Conservation (phyloP, 768 basidiomycete species). For the Nevesoporus exiguus region DNA sequence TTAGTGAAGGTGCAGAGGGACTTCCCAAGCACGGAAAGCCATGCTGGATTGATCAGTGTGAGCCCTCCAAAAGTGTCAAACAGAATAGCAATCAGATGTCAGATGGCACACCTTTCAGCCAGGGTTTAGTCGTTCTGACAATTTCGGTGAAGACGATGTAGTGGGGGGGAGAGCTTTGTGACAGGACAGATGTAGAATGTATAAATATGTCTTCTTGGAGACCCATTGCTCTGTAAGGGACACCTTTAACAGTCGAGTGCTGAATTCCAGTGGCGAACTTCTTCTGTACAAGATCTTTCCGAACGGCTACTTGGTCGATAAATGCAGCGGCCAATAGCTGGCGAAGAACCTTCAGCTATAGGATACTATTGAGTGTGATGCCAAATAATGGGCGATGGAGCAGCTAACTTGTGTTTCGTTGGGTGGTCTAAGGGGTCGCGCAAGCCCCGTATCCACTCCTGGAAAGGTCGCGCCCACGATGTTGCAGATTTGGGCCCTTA, state of each 20-base stretch:
- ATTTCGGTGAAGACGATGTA: slow-evolving; percentile 84
- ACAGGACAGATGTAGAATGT: slow-evolving; percentile 84
- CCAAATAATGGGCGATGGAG: not conserved
- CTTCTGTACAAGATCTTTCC: slow-evolving; percentile 76
- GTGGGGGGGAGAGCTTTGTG: slow-evolving; percentile 70
- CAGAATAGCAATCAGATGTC: not conserved
- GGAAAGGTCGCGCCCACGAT: slow-evolving; percentile 83
- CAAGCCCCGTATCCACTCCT: slow-evolving; percentile 54
- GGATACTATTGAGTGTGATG: slow-evolving; percentile 5
- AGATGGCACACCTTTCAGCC: slow-evolving; percentile 66
- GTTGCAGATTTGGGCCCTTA: slow-evolving; percentile 81
- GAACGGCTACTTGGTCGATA: slow-evolving; percentile 92
- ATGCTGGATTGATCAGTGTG: slow-evolving; percentile 82
- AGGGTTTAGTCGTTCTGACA: slow-evolving; percentile 67
- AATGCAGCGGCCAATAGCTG: slow-evolving; percentile 88
- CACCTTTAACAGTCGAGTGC: slow-evolving; percentile 70
- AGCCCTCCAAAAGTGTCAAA: slow-evolving; percentile 46
- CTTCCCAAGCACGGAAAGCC: slow-evolving; percentile 80
- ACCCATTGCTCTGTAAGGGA: slow-evolving; percentile 80
- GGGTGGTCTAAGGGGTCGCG: slow-evolving; percentile 70
- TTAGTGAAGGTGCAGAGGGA: slow-evolving; percentile 88
- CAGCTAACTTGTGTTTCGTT: slow-evolving; percentile 64
- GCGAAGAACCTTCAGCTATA: slow-evolving; percentile 81
- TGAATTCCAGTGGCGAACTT: slow-evolving; percentile 57
- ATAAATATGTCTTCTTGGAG: slow-evolving; percentile 86